Evolutionary conservation across 441 rosid species (phyloP), one percentile per base, ranked within the genome.

Genomic region (Adansonia madagascariensis): DNA sequence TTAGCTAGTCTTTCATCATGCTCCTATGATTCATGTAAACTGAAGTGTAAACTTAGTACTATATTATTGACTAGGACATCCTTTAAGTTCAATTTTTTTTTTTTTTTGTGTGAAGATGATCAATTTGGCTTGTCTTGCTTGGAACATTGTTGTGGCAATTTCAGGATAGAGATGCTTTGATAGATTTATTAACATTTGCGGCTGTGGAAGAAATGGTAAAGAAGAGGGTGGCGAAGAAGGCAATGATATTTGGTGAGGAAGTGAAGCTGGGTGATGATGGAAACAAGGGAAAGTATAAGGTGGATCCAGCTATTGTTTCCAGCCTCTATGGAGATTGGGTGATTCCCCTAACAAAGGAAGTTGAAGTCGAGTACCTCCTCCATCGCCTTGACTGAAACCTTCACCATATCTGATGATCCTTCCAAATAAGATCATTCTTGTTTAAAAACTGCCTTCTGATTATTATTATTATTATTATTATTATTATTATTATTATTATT

Each of bases 141-240:
- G 11, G 77, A 24, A 35, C 6, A 46, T 2, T 65, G 64, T 35
- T 62, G 17, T 71, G 73, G 74, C 44, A 43, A 4, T 22, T 79
- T 62, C 90, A 95, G 99, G 92, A 93, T 35, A 85, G 71, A 66
- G 89, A 86, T 79, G 87, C 86, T 52, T 80, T 95, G 85, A 91
- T 91, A 95, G 83, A 86, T 61, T 75, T 93, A 63, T 63, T 95
- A 85, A 95, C 99, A 3, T 91, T 89, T 67, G 80, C 83, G 84
- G 77, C 50, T 1, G 90, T 91, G 44, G 98, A 95, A 84, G 90
- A 93, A 80, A 82, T 71, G 82, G 98, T 95, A 80, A 91, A 86
- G 90, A 89, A 77, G 88, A 88, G 97, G 85, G 97, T 94, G 0
- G 88, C 79, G 85, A 91, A 88, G 91, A 95, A 93, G 83, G 89